Percentiles rank a stretch among this genome's conserved stretches.
Conservation (phyloP, 768 basidiomycete genomes). For the Naganishia vaughanmartiniae region DNA sequence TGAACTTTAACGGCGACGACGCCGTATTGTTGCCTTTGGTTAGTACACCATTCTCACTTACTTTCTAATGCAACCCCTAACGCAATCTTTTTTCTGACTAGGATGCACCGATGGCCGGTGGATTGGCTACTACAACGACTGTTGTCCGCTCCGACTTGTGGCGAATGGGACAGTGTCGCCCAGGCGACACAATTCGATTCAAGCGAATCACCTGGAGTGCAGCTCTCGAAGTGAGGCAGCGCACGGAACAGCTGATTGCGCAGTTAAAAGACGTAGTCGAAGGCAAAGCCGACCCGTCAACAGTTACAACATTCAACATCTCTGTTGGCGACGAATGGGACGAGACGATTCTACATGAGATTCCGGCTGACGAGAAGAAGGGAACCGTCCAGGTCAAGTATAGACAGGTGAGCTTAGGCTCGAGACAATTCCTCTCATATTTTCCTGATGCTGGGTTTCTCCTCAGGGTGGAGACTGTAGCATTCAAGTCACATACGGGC, state of each 20-base stretch:
- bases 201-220: slow-evolving; percentile 57
- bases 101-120: slow-evolving; percentile 41
- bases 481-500: slow-evolving; percentile 65
- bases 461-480: slow-evolving; percentile 63
- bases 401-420: slow-evolving; percentile 57
- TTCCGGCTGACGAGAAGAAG: slow-evolving; percentile 33
- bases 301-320: slow-evolving; percentile 35
- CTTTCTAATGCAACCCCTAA: slow-evolving; percentile 55
- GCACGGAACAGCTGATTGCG: slow-evolving; percentile 50
- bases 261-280: slow-evolving; percentile 29
- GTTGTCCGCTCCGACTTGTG: slow-evolving; percentile 56
- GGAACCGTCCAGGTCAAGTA: slow-evolving; percentile 55
- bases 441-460: background rate
- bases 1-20: slow-evolving; percentile 62
- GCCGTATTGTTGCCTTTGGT: slow-evolving; percentile 66
- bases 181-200: slow-evolving; percentile 62
- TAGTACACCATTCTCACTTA: slow-evolving; percentile 61
- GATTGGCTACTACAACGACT: slow-evolving; percentile 35
- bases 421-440: background rate
- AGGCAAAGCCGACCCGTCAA: background rate
- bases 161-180: slow-evolving; percentile 66
- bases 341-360: slow-evolving; percentile 55
- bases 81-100: slow-evolving; percentile 27
- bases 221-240: slow-evolving; percentile 49
- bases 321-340: slow-evolving; percentile 34